Percentiles rank a stretch among this genome's conserved stretches.
Conservation (phyloP, 75 land plant species). For the Picea glauca region DNA sequence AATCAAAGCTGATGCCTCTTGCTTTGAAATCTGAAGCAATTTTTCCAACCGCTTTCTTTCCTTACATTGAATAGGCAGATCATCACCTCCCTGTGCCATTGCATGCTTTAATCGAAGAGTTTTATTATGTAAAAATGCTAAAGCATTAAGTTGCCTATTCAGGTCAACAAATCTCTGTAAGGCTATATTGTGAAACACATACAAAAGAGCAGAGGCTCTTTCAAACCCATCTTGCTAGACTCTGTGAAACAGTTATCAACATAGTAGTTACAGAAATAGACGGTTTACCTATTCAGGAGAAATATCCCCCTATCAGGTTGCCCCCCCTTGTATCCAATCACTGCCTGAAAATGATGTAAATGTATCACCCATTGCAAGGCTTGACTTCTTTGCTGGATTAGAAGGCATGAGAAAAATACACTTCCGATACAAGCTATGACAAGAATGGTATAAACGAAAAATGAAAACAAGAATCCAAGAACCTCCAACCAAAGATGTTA, state of each 20-base stretch:
- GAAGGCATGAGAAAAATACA: slow-evolving; percentile 73
- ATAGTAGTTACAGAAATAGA: slow-evolving; percentile 42
- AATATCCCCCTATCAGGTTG: slow-evolving; percentile 40
- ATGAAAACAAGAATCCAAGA: slow-evolving; percentile 41
- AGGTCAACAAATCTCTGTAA: slow-evolving; percentile 73
- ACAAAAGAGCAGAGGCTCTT: slow-evolving; percentile 31
- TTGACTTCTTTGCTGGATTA: slow-evolving; percentile 48
- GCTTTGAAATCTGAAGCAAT: slow-evolving; percentile 18
- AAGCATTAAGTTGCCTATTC: slow-evolving; percentile 48
- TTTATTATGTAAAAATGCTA: slow-evolving; percentile 41
- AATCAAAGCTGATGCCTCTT: slow-evolving; percentile 48
- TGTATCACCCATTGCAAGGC: slow-evolving; percentile 36
- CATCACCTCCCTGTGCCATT: slow-evolving; percentile 14
- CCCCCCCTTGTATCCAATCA: slow-evolving; percentile 36
- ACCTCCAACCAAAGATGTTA: neutral
- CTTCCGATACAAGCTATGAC: slow-evolving; percentile 56
- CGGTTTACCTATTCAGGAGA: slow-evolving; percentile 53
- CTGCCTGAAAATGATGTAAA: slow-evolving; percentile 22
- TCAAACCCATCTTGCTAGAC: slow-evolving; percentile 10
- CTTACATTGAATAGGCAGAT: slow-evolving; percentile 12
- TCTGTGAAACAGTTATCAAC: slow-evolving; percentile 22
- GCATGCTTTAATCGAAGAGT: slow-evolving; percentile 1
- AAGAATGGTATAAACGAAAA: slow-evolving; percentile 58
- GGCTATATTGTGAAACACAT: slow-evolving; percentile 48
- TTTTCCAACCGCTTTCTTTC: slow-evolving; percentile 28